These are phyloP conservation scores for Passiflora organensis DNA, from an alignment of 345 rosid genomes.

Conservation along the genomic window DNA sequence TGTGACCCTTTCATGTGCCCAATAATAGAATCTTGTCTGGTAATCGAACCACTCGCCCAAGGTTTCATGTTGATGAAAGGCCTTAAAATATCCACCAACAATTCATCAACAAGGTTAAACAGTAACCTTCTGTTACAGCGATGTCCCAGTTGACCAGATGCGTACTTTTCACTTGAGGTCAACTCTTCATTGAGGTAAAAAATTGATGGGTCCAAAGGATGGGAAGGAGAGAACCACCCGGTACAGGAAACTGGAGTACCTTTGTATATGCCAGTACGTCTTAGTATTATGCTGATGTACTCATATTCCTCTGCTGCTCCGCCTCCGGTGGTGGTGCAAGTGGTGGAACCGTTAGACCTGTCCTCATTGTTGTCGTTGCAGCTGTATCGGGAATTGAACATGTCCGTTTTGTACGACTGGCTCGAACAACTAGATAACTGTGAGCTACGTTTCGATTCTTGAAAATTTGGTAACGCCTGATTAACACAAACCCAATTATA, in stretches of 20 bases:
- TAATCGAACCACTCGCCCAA: constrained; percentile 23
- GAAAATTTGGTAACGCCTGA: constrained; percentile 24
- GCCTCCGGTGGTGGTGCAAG: not conserved
- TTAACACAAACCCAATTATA: constrained; percentile 3
- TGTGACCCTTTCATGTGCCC: constrained; percentile 31
- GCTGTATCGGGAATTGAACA: constrained; percentile 19
- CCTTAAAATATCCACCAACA: constrained; percentile 48
- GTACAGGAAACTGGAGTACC: constrained; percentile 42
- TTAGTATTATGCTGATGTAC: constrained; percentile 53
- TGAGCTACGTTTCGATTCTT: constrained; percentile 44
- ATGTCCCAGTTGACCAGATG: constrained; percentile 24
- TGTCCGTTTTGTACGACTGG: constrained; percentile 39
- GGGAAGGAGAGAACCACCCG: constrained; percentile 59
- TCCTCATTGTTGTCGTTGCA: constrained; percentile 20
- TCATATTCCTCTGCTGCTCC: constrained; percentile 29
- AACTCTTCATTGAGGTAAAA: constrained; percentile 55
- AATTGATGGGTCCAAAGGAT: constrained; percentile 62
- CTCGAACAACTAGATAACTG: constrained; percentile 54
- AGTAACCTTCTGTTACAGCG: constrained; percentile 60
- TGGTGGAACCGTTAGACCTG: constrained; percentile 17
- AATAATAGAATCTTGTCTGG: not conserved
- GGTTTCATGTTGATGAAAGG: constrained; percentile 49
- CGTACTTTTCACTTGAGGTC: constrained; percentile 3
- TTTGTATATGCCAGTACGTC: constrained; percentile 46
- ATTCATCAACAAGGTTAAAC: constrained; percentile 61